These are phyloP conservation scores for Melaleuca quinquenervia DNA, from an alignment of 345 rosid species.

Conservation along the genomic window DNA sequence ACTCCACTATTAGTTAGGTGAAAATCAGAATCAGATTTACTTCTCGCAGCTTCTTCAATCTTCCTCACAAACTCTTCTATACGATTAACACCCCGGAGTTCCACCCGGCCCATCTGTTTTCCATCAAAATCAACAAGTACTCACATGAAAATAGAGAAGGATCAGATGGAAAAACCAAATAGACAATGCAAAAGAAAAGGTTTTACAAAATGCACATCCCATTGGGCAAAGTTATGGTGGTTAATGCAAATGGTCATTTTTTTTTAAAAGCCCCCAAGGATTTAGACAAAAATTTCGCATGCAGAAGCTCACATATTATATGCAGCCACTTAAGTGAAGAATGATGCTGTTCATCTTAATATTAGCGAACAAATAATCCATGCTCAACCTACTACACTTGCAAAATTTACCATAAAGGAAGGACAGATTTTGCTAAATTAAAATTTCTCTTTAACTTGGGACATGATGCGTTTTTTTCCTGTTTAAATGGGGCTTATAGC, in stretches of 20 bases:
- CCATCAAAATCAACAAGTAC: not conserved
- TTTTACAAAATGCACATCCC: not conserved
- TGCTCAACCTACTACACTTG: not conserved
- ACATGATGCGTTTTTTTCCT: not conserved
- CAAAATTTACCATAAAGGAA: not conserved
- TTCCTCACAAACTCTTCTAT: conserved; percentile 65
- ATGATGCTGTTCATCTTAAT: not conserved
- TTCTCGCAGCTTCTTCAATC: conserved; percentile 61
- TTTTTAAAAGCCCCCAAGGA: not conserved
- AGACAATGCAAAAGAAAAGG: not conserved
- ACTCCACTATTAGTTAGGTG: not conserved
- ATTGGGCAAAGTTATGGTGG: not conserved
- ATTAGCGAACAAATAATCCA: not conserved
- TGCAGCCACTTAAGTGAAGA: not conserved
- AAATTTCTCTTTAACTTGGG: not conserved
- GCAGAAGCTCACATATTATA: not conserved
- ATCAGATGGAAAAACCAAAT: not conserved
- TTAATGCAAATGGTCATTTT: not conserved
- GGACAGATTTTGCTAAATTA: not conserved
- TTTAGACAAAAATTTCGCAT: not conserved
- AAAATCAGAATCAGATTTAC: conserved; percentile 24
- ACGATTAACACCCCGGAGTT: conserved; percentile 40
- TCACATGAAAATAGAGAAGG: not conserved
- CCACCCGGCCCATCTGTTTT: conserved; percentile 54
- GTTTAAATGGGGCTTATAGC: not conserved